phyloP scores from a whole-genome alignment of 441 rosid genomes.

The Pelargonium australe region DNA sequence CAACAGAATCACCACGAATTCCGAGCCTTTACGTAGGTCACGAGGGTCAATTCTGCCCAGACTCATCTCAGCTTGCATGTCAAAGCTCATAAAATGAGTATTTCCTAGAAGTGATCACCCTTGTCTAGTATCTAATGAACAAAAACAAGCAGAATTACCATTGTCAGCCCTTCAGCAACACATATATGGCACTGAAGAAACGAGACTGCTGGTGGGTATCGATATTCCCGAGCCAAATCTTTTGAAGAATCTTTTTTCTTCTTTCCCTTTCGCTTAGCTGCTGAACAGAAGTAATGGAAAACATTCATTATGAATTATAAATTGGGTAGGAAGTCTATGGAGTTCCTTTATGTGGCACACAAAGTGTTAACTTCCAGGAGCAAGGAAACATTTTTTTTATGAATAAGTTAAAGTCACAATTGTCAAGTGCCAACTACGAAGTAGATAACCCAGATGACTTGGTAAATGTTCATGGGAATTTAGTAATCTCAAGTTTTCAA shows the following conservation, averaged over 20 bases:
- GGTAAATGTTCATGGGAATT: no score
- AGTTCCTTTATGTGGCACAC: not conserved
- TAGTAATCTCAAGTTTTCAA: not conserved
- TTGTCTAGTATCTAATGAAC: not conserved
- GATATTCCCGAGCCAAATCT: constrained; percentile 54
- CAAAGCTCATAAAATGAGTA: not conserved
- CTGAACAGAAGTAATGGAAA: constrained; percentile 18
- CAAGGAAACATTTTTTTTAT: not conserved
- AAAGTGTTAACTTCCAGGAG: not conserved
- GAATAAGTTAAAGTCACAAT: not conserved
- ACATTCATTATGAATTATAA: constrained; percentile 12
- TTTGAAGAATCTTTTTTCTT: constrained; percentile 61
- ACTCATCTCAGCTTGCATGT: no score
- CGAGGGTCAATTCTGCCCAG: no score
- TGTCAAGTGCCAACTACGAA: not conserved
- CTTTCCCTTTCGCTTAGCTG: constrained; percentile 82
- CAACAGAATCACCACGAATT: not conserved
- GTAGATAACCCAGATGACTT: not conserved
- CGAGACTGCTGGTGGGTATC: constrained; percentile 57
- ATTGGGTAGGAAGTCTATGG: not conserved
- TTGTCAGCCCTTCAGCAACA: constrained; percentile 84
- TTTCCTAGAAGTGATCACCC: not conserved
- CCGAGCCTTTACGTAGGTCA: not conserved
- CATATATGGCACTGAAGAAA: constrained; percentile 78
- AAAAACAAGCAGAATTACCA: constrained; percentile 38